Evolutionary conservation across 2,329 filamentous ascomycete genomes (phyloP).

Genomic region (Colletotrichum limetticola): DNA sequence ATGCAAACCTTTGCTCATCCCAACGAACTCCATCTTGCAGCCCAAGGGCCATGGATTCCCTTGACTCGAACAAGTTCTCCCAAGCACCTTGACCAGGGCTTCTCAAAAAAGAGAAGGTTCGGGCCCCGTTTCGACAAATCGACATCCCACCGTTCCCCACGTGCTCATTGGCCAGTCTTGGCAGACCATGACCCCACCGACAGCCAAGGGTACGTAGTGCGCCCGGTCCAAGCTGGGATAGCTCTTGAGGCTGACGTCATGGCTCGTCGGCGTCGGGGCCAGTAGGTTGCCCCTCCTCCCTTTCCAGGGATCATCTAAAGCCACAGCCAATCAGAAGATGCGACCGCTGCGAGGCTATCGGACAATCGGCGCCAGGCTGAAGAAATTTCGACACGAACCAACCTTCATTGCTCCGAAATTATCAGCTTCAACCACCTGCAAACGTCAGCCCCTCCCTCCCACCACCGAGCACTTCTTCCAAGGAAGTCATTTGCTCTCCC

Average conservation of each 20-base stretch:
- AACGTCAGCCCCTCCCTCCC: not conserved
- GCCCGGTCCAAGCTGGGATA: not conserved
- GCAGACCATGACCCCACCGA: not conserved
- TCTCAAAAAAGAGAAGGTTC: not conserved
- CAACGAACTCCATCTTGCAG: not conserved
- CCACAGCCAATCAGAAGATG: slow-evolving; percentile 6
- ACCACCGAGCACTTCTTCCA: not conserved
- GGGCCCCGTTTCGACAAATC: slow-evolving; percentile 11
- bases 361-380: slow-evolving; percentile 18
- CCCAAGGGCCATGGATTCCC: not conserved
- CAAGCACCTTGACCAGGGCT: not conserved
- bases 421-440: not conserved
- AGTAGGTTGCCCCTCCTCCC: slow-evolving; percentile 11
- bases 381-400: slow-evolving; percentile 14
- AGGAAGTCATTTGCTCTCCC: not conserved
- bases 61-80: not conserved
- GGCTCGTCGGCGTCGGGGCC: not conserved
- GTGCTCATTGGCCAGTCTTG: slow-evolving; percentile 31
- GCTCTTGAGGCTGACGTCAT: slow-evolving; percentile 24
- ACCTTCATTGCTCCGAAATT: not conserved
- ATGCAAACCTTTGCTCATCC: not conserved
- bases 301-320: not conserved
- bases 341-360: slow-evolving; percentile 18
- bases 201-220: not conserved
- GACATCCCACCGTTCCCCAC: slow-evolving; percentile 9